These are phyloP conservation scores for Dissophora globulifera DNA, from an alignment of 192 early-diverging fungal genomes.

Conservation along the genomic window DNA sequence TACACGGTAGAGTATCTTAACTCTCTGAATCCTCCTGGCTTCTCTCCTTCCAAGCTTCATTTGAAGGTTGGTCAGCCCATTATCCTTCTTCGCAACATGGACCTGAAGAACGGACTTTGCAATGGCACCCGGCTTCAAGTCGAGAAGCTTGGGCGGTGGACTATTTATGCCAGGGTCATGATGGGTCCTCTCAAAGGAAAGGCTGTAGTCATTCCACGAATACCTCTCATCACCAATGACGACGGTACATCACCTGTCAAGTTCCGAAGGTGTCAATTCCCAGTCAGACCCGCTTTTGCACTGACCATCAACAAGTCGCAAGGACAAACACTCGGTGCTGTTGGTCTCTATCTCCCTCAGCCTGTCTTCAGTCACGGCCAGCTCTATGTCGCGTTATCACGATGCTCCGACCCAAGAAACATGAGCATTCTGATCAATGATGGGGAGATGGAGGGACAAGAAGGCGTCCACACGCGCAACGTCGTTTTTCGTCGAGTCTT, in stretches of 20 bases:
- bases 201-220: too few species aligned
- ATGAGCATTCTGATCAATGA: too few species aligned
- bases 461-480: too few species aligned
- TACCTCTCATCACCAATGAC: conserved; percentile 12
- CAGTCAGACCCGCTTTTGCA: conserved; percentile 26
- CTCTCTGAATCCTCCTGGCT: background rate
- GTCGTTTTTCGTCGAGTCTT: too few species aligned
- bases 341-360: conserved; percentile 16
- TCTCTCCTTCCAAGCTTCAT: conserved; percentile 3
- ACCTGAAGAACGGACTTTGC: conserved; percentile 25
- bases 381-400: too few species aligned
- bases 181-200: too few species aligned
- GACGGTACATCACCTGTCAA: conserved; percentile 7
- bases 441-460: too few species aligned
- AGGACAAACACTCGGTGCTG: conserved; percentile 19
- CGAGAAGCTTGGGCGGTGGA: conserved; percentile 10
- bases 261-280: conserved; percentile 17
- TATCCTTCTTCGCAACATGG: conserved; percentile 43
- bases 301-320: conserved; percentile 37
- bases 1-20: conserved; percentile 25
- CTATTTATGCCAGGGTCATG: too few species aligned
- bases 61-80: conserved; percentile 29
- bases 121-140: conserved; percentile 38
- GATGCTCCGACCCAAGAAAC: too few species aligned
- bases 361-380: too few species aligned